phyloP scores from a whole-genome alignment of 768 basidiomycete genomes.

The Boletus huronensis region DNA sequence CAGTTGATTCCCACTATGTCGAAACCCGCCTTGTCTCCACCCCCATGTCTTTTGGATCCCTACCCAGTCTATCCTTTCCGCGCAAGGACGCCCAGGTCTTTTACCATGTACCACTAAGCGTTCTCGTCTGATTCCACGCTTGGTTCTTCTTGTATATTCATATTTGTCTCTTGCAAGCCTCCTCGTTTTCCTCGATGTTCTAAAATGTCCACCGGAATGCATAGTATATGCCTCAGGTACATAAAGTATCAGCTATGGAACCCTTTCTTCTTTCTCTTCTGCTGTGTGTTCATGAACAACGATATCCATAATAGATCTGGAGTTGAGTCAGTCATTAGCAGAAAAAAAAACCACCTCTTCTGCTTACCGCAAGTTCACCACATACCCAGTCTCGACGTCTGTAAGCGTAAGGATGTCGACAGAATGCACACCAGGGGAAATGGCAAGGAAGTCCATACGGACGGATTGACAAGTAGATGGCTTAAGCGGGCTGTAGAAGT shows the following conservation, averaged over 20 bases:
- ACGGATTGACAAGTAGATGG: slow-evolving; percentile 84
- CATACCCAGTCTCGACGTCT: slow-evolving; percentile 69
- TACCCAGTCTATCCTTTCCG: not conserved
- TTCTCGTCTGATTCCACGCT: slow-evolving; percentile 8
- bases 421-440: slow-evolving; percentile 75
- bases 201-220: not conserved
- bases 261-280: not conserved
- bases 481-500: slow-evolving; percentile 57
- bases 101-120: slow-evolving; percentile 21
- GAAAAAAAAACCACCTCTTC: not conserved
- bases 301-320: slow-evolving; percentile 70
- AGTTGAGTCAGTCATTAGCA: not conserved
- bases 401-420: slow-evolving; percentile 69
- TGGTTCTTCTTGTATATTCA: slow-evolving; percentile 25
- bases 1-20: not conserved
- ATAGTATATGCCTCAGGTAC: slow-evolving; percentile 10
- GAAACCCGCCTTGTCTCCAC: not conserved
- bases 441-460: slow-evolving; percentile 79
- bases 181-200: slow-evolving; percentile 2
- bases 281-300: slow-evolving; percentile 56
- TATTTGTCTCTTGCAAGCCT: slow-evolving; percentile 10
- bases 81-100: slow-evolving; percentile 11
- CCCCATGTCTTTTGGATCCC: not conserved
- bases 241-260: slow-evolving; percentile 14
- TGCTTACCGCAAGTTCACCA: slow-evolving; percentile 68